Conservation (phyloP, 192 early-diverging fungal genomes). For the Geranomyces variabilis region DNA sequence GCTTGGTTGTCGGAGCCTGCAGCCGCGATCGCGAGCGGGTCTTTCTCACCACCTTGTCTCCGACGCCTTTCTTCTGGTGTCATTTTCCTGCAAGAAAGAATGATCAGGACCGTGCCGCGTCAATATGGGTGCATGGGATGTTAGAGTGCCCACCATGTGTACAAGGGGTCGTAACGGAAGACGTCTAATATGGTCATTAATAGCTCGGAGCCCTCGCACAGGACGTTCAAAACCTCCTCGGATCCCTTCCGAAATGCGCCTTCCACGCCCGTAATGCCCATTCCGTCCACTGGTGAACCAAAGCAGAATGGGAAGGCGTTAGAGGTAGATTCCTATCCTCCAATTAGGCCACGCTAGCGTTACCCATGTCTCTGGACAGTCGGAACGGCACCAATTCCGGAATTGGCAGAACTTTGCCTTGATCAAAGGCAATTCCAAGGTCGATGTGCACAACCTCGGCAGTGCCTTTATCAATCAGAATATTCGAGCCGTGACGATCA, state of each 20-base stretch:
- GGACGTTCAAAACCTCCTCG: constrained; percentile 75
- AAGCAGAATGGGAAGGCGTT: neutral
- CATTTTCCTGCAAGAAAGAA: constrained; percentile 31
- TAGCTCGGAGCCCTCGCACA: constrained; percentile 79
- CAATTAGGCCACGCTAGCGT: neutral
- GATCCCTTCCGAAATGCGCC: constrained; percentile 79
- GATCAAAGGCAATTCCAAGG: constrained; percentile 95
- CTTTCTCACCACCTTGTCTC: constrained; percentile 30
- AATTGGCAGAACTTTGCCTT: constrained; percentile 81
- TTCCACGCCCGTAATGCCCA: constrained; percentile 81
- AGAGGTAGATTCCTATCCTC: neutral
- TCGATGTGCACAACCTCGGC: constrained; percentile 96
- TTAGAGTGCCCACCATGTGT: constrained; percentile 56
- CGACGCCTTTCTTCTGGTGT: constrained; percentile 28
- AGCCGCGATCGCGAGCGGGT: neutral
- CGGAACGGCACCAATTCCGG: constrained; percentile 94
- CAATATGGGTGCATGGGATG: neutral
- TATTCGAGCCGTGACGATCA: constrained; percentile 93
- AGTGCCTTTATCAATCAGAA: constrained; percentile 76
- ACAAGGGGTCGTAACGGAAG: constrained; percentile 90
- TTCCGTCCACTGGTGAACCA: constrained; percentile 62
- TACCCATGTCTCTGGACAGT: constrained; percentile 80
- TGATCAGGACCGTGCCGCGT: constrained; percentile 11
- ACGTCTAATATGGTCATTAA: constrained; percentile 89
- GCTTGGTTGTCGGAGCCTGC: constrained; percentile 16